phyloP scores from a whole-genome alignment of 805 yeast genomes.

The Zygoascus ofunaensis region DNA sequence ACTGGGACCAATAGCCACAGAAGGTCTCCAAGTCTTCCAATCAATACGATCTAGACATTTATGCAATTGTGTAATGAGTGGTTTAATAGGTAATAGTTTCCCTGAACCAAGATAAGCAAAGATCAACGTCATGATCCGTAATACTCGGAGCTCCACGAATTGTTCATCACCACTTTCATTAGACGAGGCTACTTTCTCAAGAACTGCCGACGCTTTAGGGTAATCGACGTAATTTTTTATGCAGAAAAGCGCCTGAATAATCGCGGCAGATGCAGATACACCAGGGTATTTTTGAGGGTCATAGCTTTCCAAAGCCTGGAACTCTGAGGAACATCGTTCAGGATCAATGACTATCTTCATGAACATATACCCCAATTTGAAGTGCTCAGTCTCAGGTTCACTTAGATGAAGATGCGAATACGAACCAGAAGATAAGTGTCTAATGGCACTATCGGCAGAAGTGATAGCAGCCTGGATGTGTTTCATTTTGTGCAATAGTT shows the following conservation, averaged over 20 bases:
- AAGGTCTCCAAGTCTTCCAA: background rate
- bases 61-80: background rate
- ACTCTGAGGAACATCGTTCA: background rate
- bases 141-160: background rate
- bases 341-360: slow-evolving; percentile 1
- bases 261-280: background rate
- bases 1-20: background rate
- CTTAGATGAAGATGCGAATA: background rate
- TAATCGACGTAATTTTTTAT: background rate
- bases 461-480: slow-evolving; percentile 1
- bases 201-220: background rate
- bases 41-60: background rate
- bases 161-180: background rate
- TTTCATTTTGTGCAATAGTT: background rate
- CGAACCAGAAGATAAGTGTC: background rate
- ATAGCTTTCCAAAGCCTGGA: background rate
- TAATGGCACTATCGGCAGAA: background rate
- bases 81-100: background rate
- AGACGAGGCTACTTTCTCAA: background rate
- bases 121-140: background rate
- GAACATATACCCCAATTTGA: background rate
- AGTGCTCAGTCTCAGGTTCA: background rate
- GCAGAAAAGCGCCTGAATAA: background rate
- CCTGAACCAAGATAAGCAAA: slow-evolving; percentile 1
- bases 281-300: background rate